Conservation (phyloP, 2,329 filamentous ascomycete species). For the Aureobasidium leucospermi region DNA sequence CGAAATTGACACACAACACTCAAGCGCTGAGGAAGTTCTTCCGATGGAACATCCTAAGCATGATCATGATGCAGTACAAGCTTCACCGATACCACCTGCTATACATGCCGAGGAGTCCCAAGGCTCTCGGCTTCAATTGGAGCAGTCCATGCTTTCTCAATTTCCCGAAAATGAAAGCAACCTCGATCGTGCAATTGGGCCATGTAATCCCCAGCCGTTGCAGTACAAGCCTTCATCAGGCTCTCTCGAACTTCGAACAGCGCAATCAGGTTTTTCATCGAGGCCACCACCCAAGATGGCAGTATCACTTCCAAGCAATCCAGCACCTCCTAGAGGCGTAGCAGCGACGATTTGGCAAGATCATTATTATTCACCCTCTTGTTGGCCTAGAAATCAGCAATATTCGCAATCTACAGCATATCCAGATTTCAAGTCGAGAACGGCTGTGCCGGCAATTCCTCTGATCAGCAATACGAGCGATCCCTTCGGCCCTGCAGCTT, state of each 20-base stretch:
- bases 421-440: not conserved
- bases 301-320: not conserved
- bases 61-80: not conserved
- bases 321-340: too few relatives aligned
- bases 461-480: too few relatives aligned
- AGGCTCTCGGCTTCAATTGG: too few relatives aligned
- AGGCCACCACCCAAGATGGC: not conserved
- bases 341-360: too few relatives aligned
- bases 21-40: not conserved
- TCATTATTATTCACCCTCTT: not conserved
- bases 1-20: too few relatives aligned
- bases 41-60: not conserved
- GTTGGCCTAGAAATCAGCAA: not conserved
- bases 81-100: too few relatives aligned
- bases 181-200: too few relatives aligned
- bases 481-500: too few relatives aligned
- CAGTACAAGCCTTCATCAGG: not conserved
- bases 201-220: not conserved
- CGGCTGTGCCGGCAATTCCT: not conserved
- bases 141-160: too few relatives aligned
- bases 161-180: too few relatives aligned
- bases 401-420: not conserved
- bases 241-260: not conserved
- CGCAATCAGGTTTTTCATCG: not conserved
- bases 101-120: too few relatives aligned